A percentile compares a stretch with the other conserved stretches of the same genome.
Evolutionary conservation across 2,329 filamentous ascomycete species (phyloP).

Genomic region (Sphaerostilbella broomeana): DNA sequence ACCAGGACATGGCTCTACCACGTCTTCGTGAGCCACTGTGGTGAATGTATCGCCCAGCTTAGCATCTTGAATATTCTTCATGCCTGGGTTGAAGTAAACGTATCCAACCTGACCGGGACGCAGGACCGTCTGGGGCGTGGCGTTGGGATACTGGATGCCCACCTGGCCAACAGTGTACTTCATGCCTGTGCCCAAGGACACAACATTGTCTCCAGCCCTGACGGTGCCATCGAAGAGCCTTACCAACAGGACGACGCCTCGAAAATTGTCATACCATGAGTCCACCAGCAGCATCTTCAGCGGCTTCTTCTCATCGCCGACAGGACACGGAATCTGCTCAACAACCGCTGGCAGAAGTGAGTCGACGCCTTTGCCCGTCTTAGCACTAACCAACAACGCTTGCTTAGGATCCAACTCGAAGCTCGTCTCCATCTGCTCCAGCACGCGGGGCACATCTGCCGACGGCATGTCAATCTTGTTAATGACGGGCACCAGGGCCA

Average conservation of each 20-base stretch:
- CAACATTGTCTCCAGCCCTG: constrained; percentile 73
- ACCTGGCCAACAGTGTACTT: constrained; percentile 95
- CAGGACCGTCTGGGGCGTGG: constrained; percentile 71
- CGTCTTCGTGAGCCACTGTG: constrained; percentile 65
- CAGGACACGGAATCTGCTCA: constrained; percentile 73
- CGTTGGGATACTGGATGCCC: constrained; percentile 89
- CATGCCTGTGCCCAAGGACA: constrained; percentile 79
- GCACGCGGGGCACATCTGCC: constrained; percentile 76
- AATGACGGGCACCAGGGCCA: constrained; percentile 81
- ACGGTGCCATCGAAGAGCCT: constrained; percentile 85
- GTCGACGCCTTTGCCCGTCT: constrained; percentile 84
- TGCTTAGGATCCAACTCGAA: constrained; percentile 81
- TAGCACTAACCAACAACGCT: constrained; percentile 72
- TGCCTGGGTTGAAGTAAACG: constrained; percentile 94
- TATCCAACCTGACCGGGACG: constrained; percentile 94
- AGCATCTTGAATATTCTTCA: constrained; percentile 94
- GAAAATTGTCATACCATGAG: constrained; percentile 97
- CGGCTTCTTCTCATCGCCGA: constrained; percentile 65
- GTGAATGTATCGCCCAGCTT: constrained; percentile 96
- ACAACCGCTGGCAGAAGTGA: constrained; percentile 80
- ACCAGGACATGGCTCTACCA: constrained; percentile 75
- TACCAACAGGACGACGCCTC: constrained; percentile 86
- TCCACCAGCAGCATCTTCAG: constrained; percentile 85
- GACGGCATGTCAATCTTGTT: constrained; percentile 95
- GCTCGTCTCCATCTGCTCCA: constrained; percentile 76